phyloP scores from a whole-genome alignment of 345 rosid genomes.

The Geranium rotundifolium region DNA sequence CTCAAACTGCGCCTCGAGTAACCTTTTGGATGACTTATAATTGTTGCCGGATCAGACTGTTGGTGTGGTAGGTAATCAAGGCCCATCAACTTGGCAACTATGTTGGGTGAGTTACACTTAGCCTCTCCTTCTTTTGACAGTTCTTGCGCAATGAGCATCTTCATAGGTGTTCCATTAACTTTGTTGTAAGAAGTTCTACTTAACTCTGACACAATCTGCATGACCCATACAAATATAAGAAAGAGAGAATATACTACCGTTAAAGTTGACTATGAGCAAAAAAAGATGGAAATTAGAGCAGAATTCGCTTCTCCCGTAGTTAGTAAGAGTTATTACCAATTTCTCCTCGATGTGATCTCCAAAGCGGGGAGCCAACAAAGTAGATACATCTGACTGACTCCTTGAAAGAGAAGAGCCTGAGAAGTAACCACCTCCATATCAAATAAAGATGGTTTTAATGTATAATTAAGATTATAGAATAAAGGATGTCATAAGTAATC shows the following conservation, averaged over 20 bases:
- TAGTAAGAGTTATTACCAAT: constrained; percentile 32
- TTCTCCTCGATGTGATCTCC: constrained; percentile 53
- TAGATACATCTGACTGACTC: constrained; percentile 60
- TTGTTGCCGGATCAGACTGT: constrained; percentile 35
- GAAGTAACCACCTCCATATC: constrained; percentile 4
- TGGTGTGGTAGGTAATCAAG: constrained; percentile 67
- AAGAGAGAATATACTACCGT: constrained; percentile 6
- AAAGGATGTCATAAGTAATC: constrained; percentile 3
- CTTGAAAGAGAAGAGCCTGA: constrained; percentile 53
- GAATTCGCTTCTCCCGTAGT: constrained; percentile 6
- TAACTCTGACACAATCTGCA: constrained; percentile 47
- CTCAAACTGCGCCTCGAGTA: constrained; percentile 39
- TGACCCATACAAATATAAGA: constrained; percentile 4
- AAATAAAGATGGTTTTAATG: no score
- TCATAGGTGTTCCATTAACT: constrained; percentile 59
- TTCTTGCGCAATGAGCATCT: constrained; percentile 73
- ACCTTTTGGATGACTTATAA: constrained; percentile 43
- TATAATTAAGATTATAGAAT: no score
- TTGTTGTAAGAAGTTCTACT: constrained; percentile 51
- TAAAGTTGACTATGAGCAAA: neutral
- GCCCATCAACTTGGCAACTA: constrained; percentile 97
- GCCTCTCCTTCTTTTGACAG: constrained; percentile 66
- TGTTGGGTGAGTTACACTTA: constrained; percentile 46
- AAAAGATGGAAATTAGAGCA: neutral
- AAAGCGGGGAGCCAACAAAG: constrained; percentile 30